Evolutionary conservation across 208 protist species (phyloP), one percentile per base, ranked within the genome.

Genomic region (Trypanosoma lewisi): DNA sequence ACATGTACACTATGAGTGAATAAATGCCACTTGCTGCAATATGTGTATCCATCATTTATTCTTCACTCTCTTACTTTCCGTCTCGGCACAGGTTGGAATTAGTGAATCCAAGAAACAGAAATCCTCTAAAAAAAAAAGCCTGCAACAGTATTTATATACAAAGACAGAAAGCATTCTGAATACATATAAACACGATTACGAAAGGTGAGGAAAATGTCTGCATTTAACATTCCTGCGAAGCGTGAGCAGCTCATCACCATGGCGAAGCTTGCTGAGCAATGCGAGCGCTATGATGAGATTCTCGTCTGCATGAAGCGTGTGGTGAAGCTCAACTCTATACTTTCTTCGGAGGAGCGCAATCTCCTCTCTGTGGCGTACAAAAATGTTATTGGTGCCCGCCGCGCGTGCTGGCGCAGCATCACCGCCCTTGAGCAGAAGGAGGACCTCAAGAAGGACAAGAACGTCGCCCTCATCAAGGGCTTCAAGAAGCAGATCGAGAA

Each of bases 361-460:
- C 87, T 99, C 4, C 94, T 99, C 37, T 99, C 98, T n/a, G 98
- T 99, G 27, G 99, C 99, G 21, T 99, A 99, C 93, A 99, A 99
- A 88, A 99, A 99, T 81, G 97, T 99, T 51, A 98, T 99, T 84
- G 98, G 98, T 62, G 84, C 97, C 21, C 93, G 98, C 56, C 97
- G 99, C 73, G 96, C 98, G 16, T 98, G 98, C 60, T 99, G 98
- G 97, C 89, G 98, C 73, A 99, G 98, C 70, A 93, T 99, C 65
- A 98, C 87, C 44, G 91, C 91, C 1, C 98, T 99, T 56, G 97
- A 99, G 77, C 84, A 98, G 69, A 98, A 98, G 75, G 93, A 98
- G 71, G 93, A 95, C 77, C 77, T 73, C 47, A 80, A 84, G 69
- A 89, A 97, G 60, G 87, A 90, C 50, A 86, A 84, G 64, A 95